Evolutionary conservation across 2,329 filamentous ascomycete genomes (phyloP).

Genomic region (Uncinocarpus reesii): DNA sequence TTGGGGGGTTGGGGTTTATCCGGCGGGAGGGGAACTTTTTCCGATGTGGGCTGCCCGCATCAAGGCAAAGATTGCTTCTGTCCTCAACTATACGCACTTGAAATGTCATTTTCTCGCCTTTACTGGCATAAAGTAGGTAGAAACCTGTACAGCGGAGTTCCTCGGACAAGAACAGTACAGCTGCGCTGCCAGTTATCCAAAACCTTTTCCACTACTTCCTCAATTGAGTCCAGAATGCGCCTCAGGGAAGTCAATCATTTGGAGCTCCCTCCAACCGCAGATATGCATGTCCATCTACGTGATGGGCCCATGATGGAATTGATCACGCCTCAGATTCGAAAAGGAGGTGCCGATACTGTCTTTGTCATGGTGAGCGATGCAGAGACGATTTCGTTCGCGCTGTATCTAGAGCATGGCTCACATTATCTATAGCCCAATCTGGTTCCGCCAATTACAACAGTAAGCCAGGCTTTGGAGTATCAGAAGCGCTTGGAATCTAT

Average conservation of each 20-base stretch:
- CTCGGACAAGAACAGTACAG: not conserved
- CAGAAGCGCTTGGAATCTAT: conserved; percentile 50
- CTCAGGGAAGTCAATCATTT: conserved; percentile 10
- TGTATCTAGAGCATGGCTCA: too few relatives aligned
- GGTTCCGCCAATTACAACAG: conserved; percentile 52
- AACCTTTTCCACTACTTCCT: not conserved
- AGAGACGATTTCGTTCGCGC: not conserved
- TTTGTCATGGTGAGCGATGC: conserved; percentile 40
- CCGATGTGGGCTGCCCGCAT: conserved; percentile 4
- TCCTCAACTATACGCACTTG: not conserved
- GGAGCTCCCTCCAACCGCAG: conserved; percentile 15
- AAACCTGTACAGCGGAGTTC: not conserved
- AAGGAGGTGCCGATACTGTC: conserved; percentile 56
- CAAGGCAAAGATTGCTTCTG: not conserved
- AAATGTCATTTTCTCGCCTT: not conserved
- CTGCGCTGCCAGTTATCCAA: not conserved
- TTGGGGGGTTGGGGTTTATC: not conserved
- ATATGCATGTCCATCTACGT: conserved; percentile 51
- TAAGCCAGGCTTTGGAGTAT: conserved; percentile 56
- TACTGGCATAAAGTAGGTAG: not conserved
- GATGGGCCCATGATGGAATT: conserved; percentile 54
- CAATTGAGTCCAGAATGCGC: conserved; percentile 9
- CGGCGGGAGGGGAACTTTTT: conserved; percentile 2
- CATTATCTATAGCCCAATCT: conserved; percentile 48
- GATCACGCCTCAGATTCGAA: conserved; percentile 45